These are phyloP conservation scores for Metschnikowia amazonensis DNA, from an alignment of 805 yeast species.

Conservation along the genomic window DNA sequence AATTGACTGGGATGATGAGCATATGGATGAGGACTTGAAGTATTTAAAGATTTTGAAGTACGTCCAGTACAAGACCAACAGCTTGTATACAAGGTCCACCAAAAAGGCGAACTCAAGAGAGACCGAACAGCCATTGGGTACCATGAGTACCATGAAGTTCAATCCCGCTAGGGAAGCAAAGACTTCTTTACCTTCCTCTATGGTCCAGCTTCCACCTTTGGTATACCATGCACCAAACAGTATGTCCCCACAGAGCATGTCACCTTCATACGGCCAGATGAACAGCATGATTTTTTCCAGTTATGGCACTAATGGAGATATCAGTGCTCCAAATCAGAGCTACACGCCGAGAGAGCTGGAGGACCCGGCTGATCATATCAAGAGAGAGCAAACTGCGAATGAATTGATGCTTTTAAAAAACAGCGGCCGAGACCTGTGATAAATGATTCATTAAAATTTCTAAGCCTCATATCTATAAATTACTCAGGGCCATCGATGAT, in stretches of 20 bases:
- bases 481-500: conserved; percentile 74
- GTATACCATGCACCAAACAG: conserved; percentile 2
- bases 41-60: conserved; percentile 40
- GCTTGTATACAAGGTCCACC: conserved; percentile 7
- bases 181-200: neutral
- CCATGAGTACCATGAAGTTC: conserved; percentile 13
- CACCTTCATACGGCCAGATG: conserved; percentile 2
- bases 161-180: neutral
- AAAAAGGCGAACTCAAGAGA: neutral
- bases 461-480: neutral
- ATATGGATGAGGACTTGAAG: conserved; percentile 45
- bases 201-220: conserved; percentile 6
- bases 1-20: conserved; percentile 48
- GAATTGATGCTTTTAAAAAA: conserved; percentile 13
- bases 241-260: neutral
- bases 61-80: conserved; percentile 34
- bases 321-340: neutral
- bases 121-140: neutral
- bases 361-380: neutral
- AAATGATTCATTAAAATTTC: neutral
- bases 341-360: neutral
- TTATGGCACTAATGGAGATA: neutral
- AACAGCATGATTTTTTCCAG: neutral
- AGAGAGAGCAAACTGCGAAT: conserved; percentile 7
- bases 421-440: neutral